phyloP scores from a whole-genome alignment of 2,329 filamentous ascomycete genomes.

The Colletotrichum eleusines region DNA sequence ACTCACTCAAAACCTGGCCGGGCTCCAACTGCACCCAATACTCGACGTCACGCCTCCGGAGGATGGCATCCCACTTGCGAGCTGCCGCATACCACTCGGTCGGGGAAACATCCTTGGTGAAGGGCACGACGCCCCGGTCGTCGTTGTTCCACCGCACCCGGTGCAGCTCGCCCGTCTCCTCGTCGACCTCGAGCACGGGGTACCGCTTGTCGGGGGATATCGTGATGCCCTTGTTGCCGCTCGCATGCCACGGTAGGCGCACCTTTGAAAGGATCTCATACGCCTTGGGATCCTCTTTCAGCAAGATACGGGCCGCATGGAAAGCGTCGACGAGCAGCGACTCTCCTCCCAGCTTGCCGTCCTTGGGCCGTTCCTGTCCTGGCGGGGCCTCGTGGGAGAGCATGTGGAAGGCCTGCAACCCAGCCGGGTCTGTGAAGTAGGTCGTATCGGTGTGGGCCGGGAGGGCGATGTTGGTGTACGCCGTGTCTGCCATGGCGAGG shows the following conservation, averaged over 20 bases:
- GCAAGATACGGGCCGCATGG: slow-evolving; percentile 73
- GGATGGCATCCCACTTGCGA: slow-evolving; percentile 76
- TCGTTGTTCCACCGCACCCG: slow-evolving; percentile 95
- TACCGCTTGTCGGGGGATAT: slow-evolving; percentile 79
- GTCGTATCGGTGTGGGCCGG: slow-evolving; percentile 93
- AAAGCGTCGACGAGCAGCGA: slow-evolving; percentile 92
- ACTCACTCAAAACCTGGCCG: slow-evolving; percentile 80
- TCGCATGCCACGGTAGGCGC: slow-evolving; percentile 83
- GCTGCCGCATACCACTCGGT: slow-evolving; percentile 84
- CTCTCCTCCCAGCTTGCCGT: slow-evolving; percentile 70
- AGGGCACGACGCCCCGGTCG: slow-evolving; percentile 80
- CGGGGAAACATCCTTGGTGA: slow-evolving; percentile 60
- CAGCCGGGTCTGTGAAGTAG: slow-evolving; percentile 93
- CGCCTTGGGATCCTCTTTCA: slow-evolving; percentile 62
- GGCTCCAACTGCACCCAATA: slow-evolving; percentile 87
- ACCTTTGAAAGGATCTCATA: slow-evolving; percentile 69
- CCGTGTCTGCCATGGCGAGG: slow-evolving; percentile 87
- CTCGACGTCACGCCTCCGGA: slow-evolving; percentile 74
- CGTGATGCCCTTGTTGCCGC: slow-evolving; percentile 85
- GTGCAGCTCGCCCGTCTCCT: slow-evolving; percentile 49
- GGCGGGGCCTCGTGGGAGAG: slow-evolving; percentile 78
- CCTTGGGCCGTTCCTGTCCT: slow-evolving; percentile 44
- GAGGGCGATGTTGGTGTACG: slow-evolving; percentile 88
- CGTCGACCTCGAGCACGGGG: slow-evolving; percentile 77
- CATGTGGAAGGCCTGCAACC: slow-evolving; percentile 92